Base-by-base conservation (phyloP, 108 stramenopile species). In the Asterionellopsis glacialis region DNA sequence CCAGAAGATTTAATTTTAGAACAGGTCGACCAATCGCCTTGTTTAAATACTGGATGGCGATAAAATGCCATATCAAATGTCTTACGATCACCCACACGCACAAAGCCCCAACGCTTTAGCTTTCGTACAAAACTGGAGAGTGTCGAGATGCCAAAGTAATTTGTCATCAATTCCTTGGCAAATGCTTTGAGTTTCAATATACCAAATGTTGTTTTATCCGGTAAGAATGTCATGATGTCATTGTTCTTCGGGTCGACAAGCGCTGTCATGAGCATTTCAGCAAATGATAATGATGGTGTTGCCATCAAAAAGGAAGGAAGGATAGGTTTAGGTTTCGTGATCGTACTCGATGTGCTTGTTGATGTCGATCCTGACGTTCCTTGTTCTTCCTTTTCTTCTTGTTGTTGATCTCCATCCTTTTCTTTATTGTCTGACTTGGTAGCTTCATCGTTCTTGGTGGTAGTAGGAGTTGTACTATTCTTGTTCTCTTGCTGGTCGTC, bases 31-130 rank as follows among this genome's bases (percentile, higher is more conserved):
- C 77, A 75, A 47, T 79, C 75, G 15, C 82, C 82, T 57, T 78
- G 72, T 16, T 45, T 25, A 60, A 89, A 89, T 55, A 55, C 51
- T 27, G 76, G 77, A 68, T 85, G 88, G 10, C 75, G 76, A 69
- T 80, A 84, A 12, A 89, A 78, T 48, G 80, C 70, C 41, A 89
- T 79, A 39, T 68, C 67, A 15, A 44, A 45, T 11, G 62, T 68
- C 23, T 51, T 54, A 23, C 54, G 57, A 14, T 74, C 73, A 40
- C 57, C 55, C 0, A 65, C 24, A 5, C 69, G 60, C 41, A 38
- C 13, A 39, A 78, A 78, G 0, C 78, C 82, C 75, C 77, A 77
- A 41, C 77, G 63, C 5, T 67, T 62, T n/a, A 83, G 51, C 40
- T 79, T 78, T n/a, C 82, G 62, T 39, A 61, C 57, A 67, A 83